Conservation (phyloP, 2,329 filamentous ascomycete genomes). For the Penicillium sp. region DNA sequence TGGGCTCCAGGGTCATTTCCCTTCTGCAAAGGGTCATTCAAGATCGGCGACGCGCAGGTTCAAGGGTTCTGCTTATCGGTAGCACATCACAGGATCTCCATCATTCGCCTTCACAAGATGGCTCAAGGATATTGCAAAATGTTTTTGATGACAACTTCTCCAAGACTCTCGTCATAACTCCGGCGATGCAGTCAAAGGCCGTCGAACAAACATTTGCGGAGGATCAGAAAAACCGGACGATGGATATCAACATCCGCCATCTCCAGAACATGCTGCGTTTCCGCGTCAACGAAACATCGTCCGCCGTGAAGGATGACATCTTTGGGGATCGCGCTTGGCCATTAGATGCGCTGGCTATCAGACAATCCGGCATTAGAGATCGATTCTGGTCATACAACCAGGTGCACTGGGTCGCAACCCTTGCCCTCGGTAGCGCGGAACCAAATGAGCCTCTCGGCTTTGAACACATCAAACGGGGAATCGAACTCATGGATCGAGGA, state of each 20-base stretch:
- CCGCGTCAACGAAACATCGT: constrained; percentile 37
- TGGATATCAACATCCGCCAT: constrained; percentile 65
- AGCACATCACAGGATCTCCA: constrained; percentile 62
- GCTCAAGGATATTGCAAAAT: constrained; percentile 51
- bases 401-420: constrained; percentile 60
- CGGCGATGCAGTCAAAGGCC: constrained; percentile 44
- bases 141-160: constrained; percentile 51
- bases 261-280: constrained; percentile 62
- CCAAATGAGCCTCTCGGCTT: constrained; percentile 44
- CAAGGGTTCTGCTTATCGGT: constrained; percentile 76
- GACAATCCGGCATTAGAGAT: constrained; percentile 49
- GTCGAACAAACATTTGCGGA: constrained; percentile 47
- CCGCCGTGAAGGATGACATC: constrained; percentile 36
- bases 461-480: constrained; percentile 40
- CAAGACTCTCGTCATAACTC: constrained; percentile 57
- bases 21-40: constrained; percentile 73
- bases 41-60: constrained; percentile 69
- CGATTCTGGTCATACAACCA: constrained; percentile 61
- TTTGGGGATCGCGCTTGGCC: constrained; percentile 35
- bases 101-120: constrained; percentile 45
- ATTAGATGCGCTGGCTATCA: constrained; percentile 29
- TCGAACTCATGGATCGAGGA: constrained; percentile 46
- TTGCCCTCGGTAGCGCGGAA: constrained; percentile 49
- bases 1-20: constrained; percentile 69
- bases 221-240: constrained; percentile 52